Percentiles rank a stretch among this genome's conserved stretches.
These are phyloP conservation scores for Thelonectria discophora DNA, from an alignment of 2,329 filamentous ascomycete species.

Conservation along the genomic window DNA sequence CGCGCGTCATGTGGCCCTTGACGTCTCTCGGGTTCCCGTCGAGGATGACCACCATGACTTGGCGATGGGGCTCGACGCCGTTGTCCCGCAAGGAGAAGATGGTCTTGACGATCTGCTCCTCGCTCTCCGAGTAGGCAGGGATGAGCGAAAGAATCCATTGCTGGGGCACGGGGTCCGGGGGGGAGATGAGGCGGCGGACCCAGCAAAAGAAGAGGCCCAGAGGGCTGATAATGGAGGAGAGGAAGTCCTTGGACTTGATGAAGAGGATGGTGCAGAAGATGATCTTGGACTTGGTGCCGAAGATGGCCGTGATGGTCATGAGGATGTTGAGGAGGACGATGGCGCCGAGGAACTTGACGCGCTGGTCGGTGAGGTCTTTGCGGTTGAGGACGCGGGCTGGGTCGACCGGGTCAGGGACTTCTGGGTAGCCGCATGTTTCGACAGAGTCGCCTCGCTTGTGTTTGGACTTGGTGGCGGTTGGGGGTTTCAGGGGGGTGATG, in stretches of 20 bases:
- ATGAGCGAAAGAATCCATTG: slow-evolving; percentile 36
- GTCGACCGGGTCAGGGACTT: slow-evolving; percentile 31
- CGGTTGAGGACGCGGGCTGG: slow-evolving; percentile 26
- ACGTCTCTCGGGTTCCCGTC: slow-evolving; percentile 35
- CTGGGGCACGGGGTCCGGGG: slow-evolving; percentile 9
- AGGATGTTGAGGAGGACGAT: slow-evolving; percentile 31
- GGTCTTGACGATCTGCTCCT: slow-evolving; percentile 39
- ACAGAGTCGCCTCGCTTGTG: slow-evolving; percentile 15
- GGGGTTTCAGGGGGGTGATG: too few species aligned
- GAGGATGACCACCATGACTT: slow-evolving; percentile 35
- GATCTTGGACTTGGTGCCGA: slow-evolving; percentile 32
- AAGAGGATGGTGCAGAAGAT: slow-evolving; percentile 29
- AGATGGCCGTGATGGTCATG: slow-evolving; percentile 30
- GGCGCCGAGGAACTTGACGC: slow-evolving; percentile 25
- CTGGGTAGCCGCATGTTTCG: slow-evolving; percentile 29
- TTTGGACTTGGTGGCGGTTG: neutral
- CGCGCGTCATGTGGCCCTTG: slow-evolving; percentile 31
- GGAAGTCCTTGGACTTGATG: slow-evolving; percentile 37
- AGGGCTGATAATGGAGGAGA: slow-evolving; percentile 31
- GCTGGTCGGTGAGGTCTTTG: slow-evolving; percentile 30
- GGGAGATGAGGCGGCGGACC: slow-evolving; percentile 21
- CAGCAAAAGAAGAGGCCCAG: slow-evolving; percentile 17
- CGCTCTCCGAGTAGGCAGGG: slow-evolving; percentile 36
- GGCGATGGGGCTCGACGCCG: slow-evolving; percentile 33
- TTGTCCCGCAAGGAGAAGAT: slow-evolving; percentile 36